phyloP scores from a whole-genome alignment of 2,329 filamentous ascomycete genomes.

The Cladophialophora chaetospira region DNA sequence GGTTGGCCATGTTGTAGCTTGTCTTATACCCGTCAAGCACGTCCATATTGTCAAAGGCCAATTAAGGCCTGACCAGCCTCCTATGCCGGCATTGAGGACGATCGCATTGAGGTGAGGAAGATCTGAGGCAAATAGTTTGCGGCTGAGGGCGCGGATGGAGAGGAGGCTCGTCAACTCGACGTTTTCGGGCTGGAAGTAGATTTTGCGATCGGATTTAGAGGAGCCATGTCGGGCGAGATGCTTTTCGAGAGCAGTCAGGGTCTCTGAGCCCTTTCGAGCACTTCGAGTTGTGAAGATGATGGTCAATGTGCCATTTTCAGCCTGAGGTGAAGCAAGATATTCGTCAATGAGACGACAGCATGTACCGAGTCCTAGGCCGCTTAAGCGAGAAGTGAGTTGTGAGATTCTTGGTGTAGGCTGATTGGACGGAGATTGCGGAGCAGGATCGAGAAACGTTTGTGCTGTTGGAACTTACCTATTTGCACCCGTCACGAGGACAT shows the following conservation, averaged over 20 bases:
- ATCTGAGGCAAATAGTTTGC: slow-evolving; percentile 48
- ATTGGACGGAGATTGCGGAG: not conserved
- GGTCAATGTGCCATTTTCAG: slow-evolving; percentile 67
- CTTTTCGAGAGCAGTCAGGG: slow-evolving; percentile 63
- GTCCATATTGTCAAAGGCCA: slow-evolving; percentile 63
- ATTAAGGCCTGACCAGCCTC: slow-evolving; percentile 79
- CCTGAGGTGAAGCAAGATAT: slow-evolving; percentile 59
- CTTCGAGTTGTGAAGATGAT: slow-evolving; percentile 84
- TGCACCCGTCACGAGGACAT: slow-evolving; percentile 76
- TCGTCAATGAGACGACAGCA: slow-evolving; percentile 86
- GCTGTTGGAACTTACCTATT: slow-evolving; percentile 65
- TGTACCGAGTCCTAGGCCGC: slow-evolving; percentile 83
- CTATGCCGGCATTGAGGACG: slow-evolving; percentile 85
- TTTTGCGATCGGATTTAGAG: slow-evolving; percentile 44
- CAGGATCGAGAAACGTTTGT: not conserved
- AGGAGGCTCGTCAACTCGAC: slow-evolving; percentile 60
- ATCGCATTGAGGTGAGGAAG: slow-evolving; percentile 75
- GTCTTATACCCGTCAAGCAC: slow-evolving; percentile 63
- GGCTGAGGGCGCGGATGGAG: slow-evolving; percentile 57
- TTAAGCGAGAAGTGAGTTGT: slow-evolving; percentile 46
- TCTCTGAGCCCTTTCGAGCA: slow-evolving; percentile 70
- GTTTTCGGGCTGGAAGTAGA: slow-evolving; percentile 58
- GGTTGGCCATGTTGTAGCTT: slow-evolving; percentile 72
- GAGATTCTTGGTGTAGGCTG: slow-evolving; percentile 3
- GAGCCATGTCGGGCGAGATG: slow-evolving; percentile 58